A percentile compares a stretch with the other conserved stretches of the same genome.
phyloP scores from a whole-genome alignment of 805 yeast genomes.

The Candida golubevii region DNA sequence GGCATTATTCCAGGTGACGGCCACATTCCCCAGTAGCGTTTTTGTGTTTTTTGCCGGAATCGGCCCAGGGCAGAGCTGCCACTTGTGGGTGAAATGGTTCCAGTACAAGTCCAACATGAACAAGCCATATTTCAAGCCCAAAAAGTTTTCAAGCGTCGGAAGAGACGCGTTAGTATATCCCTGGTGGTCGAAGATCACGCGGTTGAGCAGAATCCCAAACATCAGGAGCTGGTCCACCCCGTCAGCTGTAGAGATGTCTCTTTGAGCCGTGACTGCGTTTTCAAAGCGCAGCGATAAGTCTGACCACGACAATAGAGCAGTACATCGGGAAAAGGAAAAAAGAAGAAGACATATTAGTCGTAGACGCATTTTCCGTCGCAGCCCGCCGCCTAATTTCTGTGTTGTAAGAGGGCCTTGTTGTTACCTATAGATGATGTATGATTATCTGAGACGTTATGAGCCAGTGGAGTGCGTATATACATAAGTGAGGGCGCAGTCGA shows the following conservation, averaged over 20 bases:
- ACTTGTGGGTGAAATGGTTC: constrained; percentile 39
- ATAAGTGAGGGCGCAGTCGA: no score
- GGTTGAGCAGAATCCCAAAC: constrained; percentile 31
- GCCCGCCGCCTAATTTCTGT: no score
- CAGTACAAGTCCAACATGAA: constrained; percentile 47
- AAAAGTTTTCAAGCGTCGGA: constrained; percentile 6
- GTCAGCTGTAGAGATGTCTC: constrained; percentile 28
- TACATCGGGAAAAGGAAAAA: not conserved
- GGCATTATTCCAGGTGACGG: constrained; percentile 25
- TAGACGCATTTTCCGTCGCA: no score
- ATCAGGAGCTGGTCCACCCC: constrained; percentile 33
- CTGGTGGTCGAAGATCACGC: constrained; percentile 24
- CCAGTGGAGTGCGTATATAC: no score
- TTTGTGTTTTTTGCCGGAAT: constrained; percentile 26
- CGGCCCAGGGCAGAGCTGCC: constrained; percentile 56
- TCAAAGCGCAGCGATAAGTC: constrained; percentile 8
- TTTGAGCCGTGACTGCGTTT: constrained; percentile 28
- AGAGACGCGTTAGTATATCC: constrained; percentile 24
- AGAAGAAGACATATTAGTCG: not conserved
- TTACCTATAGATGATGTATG: no score
- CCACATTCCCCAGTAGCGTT: constrained; percentile 9
- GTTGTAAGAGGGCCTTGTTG: no score
- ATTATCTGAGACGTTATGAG: no score
- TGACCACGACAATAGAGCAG: constrained; percentile 3
- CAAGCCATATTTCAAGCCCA: constrained; percentile 14